Conservation (phyloP, 345 rosid species). For the Eucalyptus erythrocorys region DNA sequence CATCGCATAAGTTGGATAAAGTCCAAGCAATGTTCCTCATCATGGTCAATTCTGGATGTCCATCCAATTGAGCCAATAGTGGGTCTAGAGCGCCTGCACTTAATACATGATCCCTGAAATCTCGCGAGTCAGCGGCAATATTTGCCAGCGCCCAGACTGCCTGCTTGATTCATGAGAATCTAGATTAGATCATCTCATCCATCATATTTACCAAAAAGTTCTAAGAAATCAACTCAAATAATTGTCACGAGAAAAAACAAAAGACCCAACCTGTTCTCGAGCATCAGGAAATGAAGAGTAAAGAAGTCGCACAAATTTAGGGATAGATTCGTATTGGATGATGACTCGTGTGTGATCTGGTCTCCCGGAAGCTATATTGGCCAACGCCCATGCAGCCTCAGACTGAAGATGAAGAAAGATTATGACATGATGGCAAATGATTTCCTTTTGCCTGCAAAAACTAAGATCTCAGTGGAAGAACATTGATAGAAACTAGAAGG, state of each 20-base stretch:
- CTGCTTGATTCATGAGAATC: slow-evolving; percentile 3
- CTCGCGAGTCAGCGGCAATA: slow-evolving; percentile 38
- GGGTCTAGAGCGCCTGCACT: slow-evolving; percentile 28
- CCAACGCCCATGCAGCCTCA: slow-evolving; percentile 80
- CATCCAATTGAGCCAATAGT: slow-evolving; percentile 27
- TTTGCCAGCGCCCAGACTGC: slow-evolving; percentile 54
- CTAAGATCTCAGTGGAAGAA: neutral
- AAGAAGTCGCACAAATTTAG: slow-evolving; percentile 61
- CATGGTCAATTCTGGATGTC: slow-evolving; percentile 23
- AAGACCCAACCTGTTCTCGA: slow-evolving; percentile 52
- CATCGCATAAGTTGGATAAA: slow-evolving; percentile 33
- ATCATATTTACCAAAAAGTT: neutral
- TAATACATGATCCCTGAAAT: slow-evolving; percentile 39
- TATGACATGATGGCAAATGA: neutral
- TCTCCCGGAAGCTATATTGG: slow-evolving; percentile 70
- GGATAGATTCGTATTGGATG: slow-evolving; percentile 59
- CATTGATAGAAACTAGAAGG: neutral
- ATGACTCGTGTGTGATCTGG: slow-evolving; percentile 52
- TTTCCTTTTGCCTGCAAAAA: neutral
- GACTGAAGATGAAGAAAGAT: slow-evolving; percentile 20
- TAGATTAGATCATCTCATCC: neutral
- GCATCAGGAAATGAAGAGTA: slow-evolving; percentile 55
- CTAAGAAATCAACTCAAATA: neutral
- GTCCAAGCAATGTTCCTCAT: slow-evolving; percentile 41
- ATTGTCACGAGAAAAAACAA: neutral